These are phyloP conservation scores for Fusarium penzigii DNA, from an alignment of 2,329 filamentous ascomycete genomes.

Conservation along the genomic window DNA sequence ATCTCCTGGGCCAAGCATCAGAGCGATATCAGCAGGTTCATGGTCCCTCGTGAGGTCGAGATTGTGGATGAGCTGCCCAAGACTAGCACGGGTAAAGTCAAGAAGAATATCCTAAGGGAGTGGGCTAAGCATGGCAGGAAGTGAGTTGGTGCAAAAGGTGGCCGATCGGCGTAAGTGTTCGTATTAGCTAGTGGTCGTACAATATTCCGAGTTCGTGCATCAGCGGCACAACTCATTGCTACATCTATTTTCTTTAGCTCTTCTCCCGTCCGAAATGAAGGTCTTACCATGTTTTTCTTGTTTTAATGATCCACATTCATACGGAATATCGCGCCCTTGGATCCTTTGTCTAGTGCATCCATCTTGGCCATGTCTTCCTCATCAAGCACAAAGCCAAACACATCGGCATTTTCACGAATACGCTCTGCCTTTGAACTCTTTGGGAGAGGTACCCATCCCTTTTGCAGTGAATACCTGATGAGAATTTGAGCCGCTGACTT, in stretches of 20 bases:
- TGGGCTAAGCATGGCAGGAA: slow-evolving; percentile 60
- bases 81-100: slow-evolving; percentile 94
- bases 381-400: slow-evolving; percentile 61
- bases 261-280: too few relatives aligned
- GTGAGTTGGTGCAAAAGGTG: slow-evolving; percentile 5
- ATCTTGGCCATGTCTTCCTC: slow-evolving; percentile 54
- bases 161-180: neutral
- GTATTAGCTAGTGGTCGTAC: too few relatives aligned
- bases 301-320: slow-evolving; percentile 27
- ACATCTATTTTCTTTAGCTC: too few relatives aligned
- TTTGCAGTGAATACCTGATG: slow-evolving; percentile 70
- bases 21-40: slow-evolving; percentile 84
- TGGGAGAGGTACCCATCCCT: slow-evolving; percentile 66
- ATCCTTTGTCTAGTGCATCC: slow-evolving; percentile 32
- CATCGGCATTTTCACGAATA: slow-evolving; percentile 60
- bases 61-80: slow-evolving; percentile 89
- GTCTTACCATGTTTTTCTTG: neutral
- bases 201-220: too few relatives aligned
- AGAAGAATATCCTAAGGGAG: slow-evolving; percentile 88
- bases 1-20: slow-evolving; percentile 84
- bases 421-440: slow-evolving; percentile 63
- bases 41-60: slow-evolving; percentile 75
- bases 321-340: slow-evolving; percentile 32
- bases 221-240: too few relatives aligned
- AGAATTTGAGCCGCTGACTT: slow-evolving; percentile 66